A percentile compares a stretch with the other conserved stretches of the same genome.
phyloP scores from a whole-genome alignment of 1,284 basidiomycete species.

The Ceratobasidium sp. region DNA sequence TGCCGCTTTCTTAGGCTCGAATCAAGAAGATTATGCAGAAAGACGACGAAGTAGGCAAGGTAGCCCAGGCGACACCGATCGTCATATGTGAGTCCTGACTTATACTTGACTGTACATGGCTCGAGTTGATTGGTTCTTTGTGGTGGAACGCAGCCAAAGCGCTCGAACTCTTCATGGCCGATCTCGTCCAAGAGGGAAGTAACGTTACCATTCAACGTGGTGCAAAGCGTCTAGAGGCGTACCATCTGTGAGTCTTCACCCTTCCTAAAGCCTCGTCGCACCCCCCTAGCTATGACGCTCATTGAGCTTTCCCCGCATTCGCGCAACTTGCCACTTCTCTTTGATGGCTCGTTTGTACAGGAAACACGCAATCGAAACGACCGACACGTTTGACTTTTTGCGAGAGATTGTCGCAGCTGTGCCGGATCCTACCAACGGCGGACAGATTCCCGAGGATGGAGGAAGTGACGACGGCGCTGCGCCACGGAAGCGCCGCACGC shows the following conservation, averaged over 20 bases:
- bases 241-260: slow-evolving; percentile 92
- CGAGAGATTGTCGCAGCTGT: slow-evolving; percentile 93
- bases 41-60: slow-evolving; percentile 99
- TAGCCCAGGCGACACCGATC: slow-evolving; percentile 95
- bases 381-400: slow-evolving; percentile 93
- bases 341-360: slow-evolving; percentile 58
- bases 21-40: slow-evolving; percentile 99
- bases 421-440: slow-evolving; percentile 87
- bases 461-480: slow-evolving; percentile 34
- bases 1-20: slow-evolving; percentile 71
- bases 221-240: slow-evolving; percentile 90
- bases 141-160: slow-evolving; percentile 79
- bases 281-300: neutral
- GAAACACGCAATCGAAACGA: slow-evolving; percentile 92
- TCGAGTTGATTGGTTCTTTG: neutral
- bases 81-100: slow-evolving; percentile 85
- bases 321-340: slow-evolving; percentile 1
- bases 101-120: neutral
- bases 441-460: slow-evolving; percentile 50
- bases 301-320: slow-evolving; percentile 16
- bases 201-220: slow-evolving; percentile 85
- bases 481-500: slow-evolving; percentile 40
- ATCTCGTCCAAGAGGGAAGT: slow-evolving; percentile 85
- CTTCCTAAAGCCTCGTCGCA: slow-evolving; percentile 4
- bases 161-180: slow-evolving; percentile 90